Evolutionary conservation across 768 basidiomycete species (phyloP).

Genomic region (Galerina marginata): DNA sequence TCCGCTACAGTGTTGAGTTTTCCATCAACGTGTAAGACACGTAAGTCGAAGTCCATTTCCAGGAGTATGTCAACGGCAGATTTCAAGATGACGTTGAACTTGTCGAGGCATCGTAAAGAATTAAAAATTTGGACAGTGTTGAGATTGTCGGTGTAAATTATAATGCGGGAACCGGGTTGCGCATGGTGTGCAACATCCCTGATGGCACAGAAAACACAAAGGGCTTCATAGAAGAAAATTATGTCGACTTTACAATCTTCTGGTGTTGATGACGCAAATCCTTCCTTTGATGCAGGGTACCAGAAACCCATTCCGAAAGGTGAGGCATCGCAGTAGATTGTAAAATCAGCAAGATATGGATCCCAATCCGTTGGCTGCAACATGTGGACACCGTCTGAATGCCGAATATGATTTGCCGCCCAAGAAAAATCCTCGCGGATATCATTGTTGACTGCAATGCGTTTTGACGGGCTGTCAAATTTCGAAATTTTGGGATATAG

Average conservation of each 20-base stretch:
- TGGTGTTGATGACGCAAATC: slow-evolving; percentile 21
- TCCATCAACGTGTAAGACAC: slow-evolving; percentile 27
- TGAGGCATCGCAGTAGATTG: slow-evolving; percentile 12
- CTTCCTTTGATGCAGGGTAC: slow-evolving; percentile 16
- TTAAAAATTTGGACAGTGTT: slow-evolving; percentile 36
- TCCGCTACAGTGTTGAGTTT: slow-evolving; percentile 32
- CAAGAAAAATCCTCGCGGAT: slow-evolving; percentile 9
- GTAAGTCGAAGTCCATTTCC: slow-evolving; percentile 16
- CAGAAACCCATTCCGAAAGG: slow-evolving; percentile 21
- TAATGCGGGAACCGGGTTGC: not conserved
- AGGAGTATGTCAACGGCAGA: slow-evolving; percentile 23
- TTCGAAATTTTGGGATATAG: slow-evolving; percentile 36
- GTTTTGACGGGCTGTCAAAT: slow-evolving; percentile 7
- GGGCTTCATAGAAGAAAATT: slow-evolving; percentile 14
- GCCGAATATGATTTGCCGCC: slow-evolving; percentile 1
- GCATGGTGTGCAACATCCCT: not conserved
- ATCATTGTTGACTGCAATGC: slow-evolving; percentile 33
- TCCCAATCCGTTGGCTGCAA: slow-evolving; percentile 7
- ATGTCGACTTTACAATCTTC: not conserved
- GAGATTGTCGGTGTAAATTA: slow-evolving; percentile 33
- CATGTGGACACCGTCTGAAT: not conserved
- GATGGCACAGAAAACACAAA: slow-evolving; percentile 13
- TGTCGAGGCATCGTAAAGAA: slow-evolving; percentile 22
- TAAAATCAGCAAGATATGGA: slow-evolving; percentile 1
- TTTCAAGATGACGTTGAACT: slow-evolving; percentile 32